Evolutionary conservation across 345 rosid genomes (phyloP).

Genomic region (Ceriops zippeliana): DNA sequence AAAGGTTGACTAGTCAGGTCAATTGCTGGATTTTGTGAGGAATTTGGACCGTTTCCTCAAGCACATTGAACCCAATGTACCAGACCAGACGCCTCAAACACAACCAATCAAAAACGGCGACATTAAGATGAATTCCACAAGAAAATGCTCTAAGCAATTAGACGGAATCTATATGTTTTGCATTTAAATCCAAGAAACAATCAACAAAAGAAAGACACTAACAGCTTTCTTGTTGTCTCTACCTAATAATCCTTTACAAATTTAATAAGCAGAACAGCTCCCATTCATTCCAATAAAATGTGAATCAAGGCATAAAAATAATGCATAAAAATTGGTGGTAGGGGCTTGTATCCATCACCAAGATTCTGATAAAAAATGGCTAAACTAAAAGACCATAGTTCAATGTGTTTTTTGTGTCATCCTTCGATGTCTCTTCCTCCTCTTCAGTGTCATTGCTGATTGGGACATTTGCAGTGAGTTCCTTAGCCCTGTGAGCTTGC

Average conservation of each 20-base stretch:
- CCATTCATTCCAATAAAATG: too few species aligned
- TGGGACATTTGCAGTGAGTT: conserved; percentile 9
- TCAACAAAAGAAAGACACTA: too few species aligned
- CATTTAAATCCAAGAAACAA: too few species aligned
- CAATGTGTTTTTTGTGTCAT: not conserved
- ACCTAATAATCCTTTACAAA: too few species aligned
- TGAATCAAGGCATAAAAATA: not conserved
- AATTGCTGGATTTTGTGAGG: too few species aligned
- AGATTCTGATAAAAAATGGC: conserved; percentile 3
- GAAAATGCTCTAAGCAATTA: too few species aligned
- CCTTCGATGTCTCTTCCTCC: not conserved
- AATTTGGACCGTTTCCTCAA: not conserved
- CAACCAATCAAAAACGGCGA: not conserved
- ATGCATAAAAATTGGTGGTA: not conserved
- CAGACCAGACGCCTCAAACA: not conserved
- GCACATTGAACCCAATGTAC: not conserved
- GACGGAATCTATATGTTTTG: too few species aligned
- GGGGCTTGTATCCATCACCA: not conserved
- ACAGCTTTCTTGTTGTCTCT: too few species aligned
- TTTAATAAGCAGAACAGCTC: too few species aligned
- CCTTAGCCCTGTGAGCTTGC: conserved; percentile 25
- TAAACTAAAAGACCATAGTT: conserved; percentile 9
- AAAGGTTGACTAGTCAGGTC: conserved; percentile 20
- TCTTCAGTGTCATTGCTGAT: conserved; percentile 11
- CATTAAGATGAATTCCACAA: not conserved